Base-by-base conservation (phyloP, 139 green algal species). In the Chlamydomonas applanata region DNA sequence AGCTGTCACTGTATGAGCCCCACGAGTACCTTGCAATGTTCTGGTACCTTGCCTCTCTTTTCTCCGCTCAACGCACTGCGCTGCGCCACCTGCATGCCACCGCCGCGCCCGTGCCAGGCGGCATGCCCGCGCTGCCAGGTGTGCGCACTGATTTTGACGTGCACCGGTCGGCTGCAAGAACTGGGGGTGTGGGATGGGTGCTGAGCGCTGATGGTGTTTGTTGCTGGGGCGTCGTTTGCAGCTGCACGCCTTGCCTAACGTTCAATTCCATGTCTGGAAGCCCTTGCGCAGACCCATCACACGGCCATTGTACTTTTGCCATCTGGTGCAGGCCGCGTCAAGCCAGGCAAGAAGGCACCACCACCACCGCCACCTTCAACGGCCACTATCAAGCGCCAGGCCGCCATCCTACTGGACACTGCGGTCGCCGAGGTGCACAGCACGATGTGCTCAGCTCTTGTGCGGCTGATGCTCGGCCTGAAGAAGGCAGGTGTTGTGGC, bases 1-100 rank as follows among this genome's bases (percentile, higher is more conserved):
- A 93, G 67, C 86, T 95, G 76, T 77, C 91, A 7, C 76, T 97
- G 62, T 96, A 97, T 77, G 46, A 89, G 40, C 83, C 83, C 2
- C 70, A 79, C 1, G 93, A 97, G 77, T 91, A 87, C 77, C 71
- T 71, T 61, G 84, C 89, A 76, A 52, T 97, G 0, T 97, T 87
- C 80, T 97, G 89, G 76, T 86, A 82, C 65, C 65, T 36, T 24
- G 49, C 68, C 25, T 69, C 57, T 61, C 35, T 81, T n/a, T 63
- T 67, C 32, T 62, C 29, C 20, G 29, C 32, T n/a, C 56, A 25
- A 30, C 40, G 57, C 45, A 61, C 68, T 40, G 27, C 32, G 33
- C 74, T 65, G 29, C 65, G 14, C 13, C 22, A 19, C 19, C 36
- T 49, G 40, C 33, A 32, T 32, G 1, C 5, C 1, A 35, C 25